A percentile compares a stretch with the other conserved stretches of the same genome.
These are phyloP conservation scores for Carpinus fangiana DNA, from an alignment of 306 rosid genomes.

Conservation along the genomic window DNA sequence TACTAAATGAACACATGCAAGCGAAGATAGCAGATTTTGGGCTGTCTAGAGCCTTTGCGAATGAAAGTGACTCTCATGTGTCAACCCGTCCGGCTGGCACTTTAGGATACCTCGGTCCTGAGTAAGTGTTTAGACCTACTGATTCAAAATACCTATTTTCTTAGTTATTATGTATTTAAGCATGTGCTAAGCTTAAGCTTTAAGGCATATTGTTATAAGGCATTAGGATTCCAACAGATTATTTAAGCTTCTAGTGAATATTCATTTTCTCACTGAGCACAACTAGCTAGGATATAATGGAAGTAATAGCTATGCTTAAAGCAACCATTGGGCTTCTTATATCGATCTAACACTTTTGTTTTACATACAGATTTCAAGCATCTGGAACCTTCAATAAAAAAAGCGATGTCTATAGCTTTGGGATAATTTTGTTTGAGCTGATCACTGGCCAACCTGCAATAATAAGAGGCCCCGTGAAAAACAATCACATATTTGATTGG, in stretches of 20 bases:
- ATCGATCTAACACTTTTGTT: not conserved
- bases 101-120: conserved; percentile 36
- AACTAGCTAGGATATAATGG: not conserved
- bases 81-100: conserved; percentile 27
- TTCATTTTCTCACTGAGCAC: not conserved
- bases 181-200: too few relatives aligned
- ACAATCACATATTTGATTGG: conserved; percentile 4
- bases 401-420: conserved; percentile 33
- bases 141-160: not conserved
- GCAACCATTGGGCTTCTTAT: not conserved
- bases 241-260: not conserved
- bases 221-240: not conserved
- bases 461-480: not conserved
- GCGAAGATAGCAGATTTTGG: conserved; percentile 52
- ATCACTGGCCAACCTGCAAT: conserved; percentile 25
- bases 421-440: conserved; percentile 28
- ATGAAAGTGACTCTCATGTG: conserved; percentile 20
- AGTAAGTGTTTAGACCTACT: conserved; percentile 16
- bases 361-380: not conserved
- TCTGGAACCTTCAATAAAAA: conserved; percentile 10
- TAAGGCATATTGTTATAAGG: too few relatives aligned
- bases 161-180: not conserved
- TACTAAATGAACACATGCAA: conserved; percentile 27
- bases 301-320: not conserved
- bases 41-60: conserved; percentile 24